These are phyloP conservation scores for Pholiota microspora DNA, from an alignment of 768 basidiomycete species.

Conservation along the genomic window DNA sequence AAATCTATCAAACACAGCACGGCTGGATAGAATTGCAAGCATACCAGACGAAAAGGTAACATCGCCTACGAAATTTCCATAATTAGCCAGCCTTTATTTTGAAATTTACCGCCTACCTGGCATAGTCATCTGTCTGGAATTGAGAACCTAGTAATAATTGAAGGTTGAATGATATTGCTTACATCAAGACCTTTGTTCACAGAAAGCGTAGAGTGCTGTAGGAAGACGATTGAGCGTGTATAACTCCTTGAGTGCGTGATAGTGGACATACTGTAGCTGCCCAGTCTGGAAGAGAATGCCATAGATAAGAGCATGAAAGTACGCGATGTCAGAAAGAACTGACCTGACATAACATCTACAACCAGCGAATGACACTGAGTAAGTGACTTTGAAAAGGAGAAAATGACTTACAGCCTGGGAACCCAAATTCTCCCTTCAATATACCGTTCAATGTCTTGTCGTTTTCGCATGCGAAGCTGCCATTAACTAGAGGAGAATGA, in stretches of 20 bases:
- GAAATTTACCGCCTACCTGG: constrained; percentile 38
- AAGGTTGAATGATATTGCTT: constrained; percentile 15
- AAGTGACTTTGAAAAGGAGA: not conserved
- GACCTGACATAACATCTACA: constrained; percentile 52
- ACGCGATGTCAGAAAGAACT: not conserved
- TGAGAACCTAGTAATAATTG: not conserved
- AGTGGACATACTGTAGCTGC: constrained; percentile 45
- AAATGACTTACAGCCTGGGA: constrained; percentile 54
- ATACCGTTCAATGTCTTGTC: constrained; percentile 57
- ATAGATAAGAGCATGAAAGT: not conserved
- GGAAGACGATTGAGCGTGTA: not conserved
- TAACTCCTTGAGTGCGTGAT: not conserved
- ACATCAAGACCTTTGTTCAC: constrained; percentile 65
- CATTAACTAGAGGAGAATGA: constrained; percentile 36
- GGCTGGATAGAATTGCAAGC: not conserved
- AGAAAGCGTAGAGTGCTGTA: constrained; percentile 46
- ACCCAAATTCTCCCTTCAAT: constrained; percentile 63
- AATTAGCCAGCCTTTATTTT: not conserved
- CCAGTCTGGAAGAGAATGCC: constrained; percentile 46
- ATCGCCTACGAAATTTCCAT: constrained; percentile 32
- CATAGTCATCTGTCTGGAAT: constrained; percentile 59
- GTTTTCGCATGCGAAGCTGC: constrained; percentile 65
- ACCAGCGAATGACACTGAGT: not conserved
- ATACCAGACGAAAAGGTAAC: constrained; percentile 45
- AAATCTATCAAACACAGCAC: not conserved